phyloP scores from a whole-genome alignment of 2,329 filamentous ascomycete genomes.

The Neofusicoccum sp. region DNA sequence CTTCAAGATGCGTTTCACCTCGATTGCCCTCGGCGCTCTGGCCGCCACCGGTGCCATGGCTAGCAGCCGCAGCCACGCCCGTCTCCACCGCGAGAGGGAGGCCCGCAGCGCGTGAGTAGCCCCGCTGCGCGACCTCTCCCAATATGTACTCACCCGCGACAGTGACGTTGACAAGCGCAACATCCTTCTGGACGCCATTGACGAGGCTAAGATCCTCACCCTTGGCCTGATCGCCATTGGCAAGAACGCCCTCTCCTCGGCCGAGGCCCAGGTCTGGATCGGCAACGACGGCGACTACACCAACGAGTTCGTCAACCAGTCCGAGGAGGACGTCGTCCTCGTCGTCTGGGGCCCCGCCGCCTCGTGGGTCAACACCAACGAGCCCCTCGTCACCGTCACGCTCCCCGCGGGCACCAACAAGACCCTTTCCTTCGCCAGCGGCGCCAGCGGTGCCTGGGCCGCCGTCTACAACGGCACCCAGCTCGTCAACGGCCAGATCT shows the following conservation, averaged over 20 bases:
- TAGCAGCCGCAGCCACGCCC: conserved; percentile 17
- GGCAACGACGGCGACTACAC: conserved; percentile 35
- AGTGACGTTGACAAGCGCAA: conserved; percentile 15
- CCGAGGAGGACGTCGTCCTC: conserved; percentile 30
- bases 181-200: conserved; percentile 20
- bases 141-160: not conserved
- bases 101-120: conserved; percentile 1
- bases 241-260: conserved; percentile 25
- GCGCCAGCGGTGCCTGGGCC: conserved; percentile 42
- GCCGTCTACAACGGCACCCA: conserved; percentile 35
- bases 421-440: conserved; percentile 39
- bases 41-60: conserved; percentile 13
- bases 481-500: conserved; percentile 35
- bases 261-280: conserved; percentile 34
- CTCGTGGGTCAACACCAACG: conserved; percentile 36
- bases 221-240: conserved; percentile 29
- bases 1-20: conserved; percentile 18
- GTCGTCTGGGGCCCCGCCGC: conserved; percentile 37
- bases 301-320: conserved; percentile 37
- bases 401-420: conserved; percentile 37
- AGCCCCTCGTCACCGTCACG: conserved; percentile 39
- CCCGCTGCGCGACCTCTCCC: too few species aligned
- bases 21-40: conserved; percentile 16
- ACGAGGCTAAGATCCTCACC: conserved; percentile 25
- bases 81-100: conserved; percentile 8